phyloP scores from a whole-genome alignment of 768 basidiomycete species.

The Pleurotus giganteus region DNA sequence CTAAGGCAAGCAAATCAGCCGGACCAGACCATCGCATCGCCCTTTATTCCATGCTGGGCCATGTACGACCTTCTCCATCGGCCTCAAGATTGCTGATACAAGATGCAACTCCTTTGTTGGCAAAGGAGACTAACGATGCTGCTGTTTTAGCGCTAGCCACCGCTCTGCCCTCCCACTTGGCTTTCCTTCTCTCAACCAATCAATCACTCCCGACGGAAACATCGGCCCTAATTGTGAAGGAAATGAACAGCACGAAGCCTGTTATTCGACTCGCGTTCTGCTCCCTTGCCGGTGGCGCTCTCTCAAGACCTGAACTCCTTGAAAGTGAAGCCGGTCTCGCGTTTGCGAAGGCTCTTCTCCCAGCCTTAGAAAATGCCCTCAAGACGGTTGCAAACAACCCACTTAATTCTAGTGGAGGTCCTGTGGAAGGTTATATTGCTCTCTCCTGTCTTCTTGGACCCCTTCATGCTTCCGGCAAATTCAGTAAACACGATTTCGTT shows the following conservation, averaged over 20 bases:
- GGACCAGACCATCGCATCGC: slow-evolving; percentile 84
- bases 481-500: slow-evolving; percentile 2
- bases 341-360: slow-evolving; percentile 54
- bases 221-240: slow-evolving; percentile 56
- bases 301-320: slow-evolving; percentile 46
- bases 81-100: slow-evolving; percentile 46
- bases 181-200: slow-evolving; percentile 44
- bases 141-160: slow-evolving; percentile 53
- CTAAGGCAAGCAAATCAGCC: slow-evolving; percentile 80
- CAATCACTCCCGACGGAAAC: slow-evolving; percentile 42
- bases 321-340: slow-evolving; percentile 39
- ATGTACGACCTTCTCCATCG: slow-evolving; percentile 42
- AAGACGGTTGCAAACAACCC: slow-evolving; percentile 66
- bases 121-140: slow-evolving; percentile 79
- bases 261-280: slow-evolving; percentile 58
- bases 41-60: slow-evolving; percentile 75
- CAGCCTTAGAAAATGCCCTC: slow-evolving; percentile 66
- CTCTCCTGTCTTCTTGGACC: slow-evolving; percentile 67
- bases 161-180: slow-evolving; percentile 60
- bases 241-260: slow-evolving; percentile 69
- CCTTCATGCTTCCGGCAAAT: slow-evolving; percentile 40
- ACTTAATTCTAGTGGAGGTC: slow-evolving; percentile 55
- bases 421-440: slow-evolving; percentile 85
- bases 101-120: slow-evolving; percentile 36
- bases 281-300: slow-evolving; percentile 55